Conservation (phyloP, 768 basidiomycete genomes). For the Tulasnella sp. region DNA sequence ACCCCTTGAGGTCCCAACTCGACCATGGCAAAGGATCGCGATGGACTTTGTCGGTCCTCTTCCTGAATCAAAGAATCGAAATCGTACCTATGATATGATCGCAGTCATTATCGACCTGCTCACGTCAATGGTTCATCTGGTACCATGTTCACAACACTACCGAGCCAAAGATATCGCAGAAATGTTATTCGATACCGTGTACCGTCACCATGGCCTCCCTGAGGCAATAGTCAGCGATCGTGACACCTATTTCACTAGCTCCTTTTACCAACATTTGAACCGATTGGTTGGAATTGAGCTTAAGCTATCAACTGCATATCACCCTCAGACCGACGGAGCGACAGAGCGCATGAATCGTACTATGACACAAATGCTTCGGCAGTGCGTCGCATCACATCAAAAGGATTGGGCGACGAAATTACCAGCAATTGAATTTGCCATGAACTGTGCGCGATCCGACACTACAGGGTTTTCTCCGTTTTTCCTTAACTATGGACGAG, state of each 20-base stretch:
- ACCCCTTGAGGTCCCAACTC: slow-evolving; percentile 1
- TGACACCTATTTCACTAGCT: slow-evolving; percentile 34
- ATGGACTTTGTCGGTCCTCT: slow-evolving; percentile 29
- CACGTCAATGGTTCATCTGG: slow-evolving; percentile 36
- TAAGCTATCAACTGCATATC: slow-evolving; percentile 35
- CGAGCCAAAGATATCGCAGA: slow-evolving; percentile 33
- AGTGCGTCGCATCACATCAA: slow-evolving; percentile 26
- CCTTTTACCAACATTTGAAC: no score
- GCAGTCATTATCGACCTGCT: slow-evolving; percentile 38
- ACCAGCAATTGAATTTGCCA: slow-evolving; percentile 42
- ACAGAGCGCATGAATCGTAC: slow-evolving; percentile 33
- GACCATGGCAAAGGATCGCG: slow-evolving; percentile 21
- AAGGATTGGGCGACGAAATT: slow-evolving; percentile 38
- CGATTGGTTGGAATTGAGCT: no score
- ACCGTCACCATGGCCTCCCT: slow-evolving; percentile 34
- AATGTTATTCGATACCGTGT: slow-evolving; percentile 30
- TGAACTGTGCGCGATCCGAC: slow-evolving; percentile 40
- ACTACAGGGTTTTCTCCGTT: slow-evolving; percentile 43
- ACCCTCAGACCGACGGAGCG: slow-evolving; percentile 36
- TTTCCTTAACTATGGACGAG: slow-evolving; percentile 39
- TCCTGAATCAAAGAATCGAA: slow-evolving; percentile 25
- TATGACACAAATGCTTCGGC: slow-evolving; percentile 23
- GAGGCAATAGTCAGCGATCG: slow-evolving; percentile 35
- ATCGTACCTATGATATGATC: slow-evolving; percentile 37
- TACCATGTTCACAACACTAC: slow-evolving; percentile 33